Conservation (phyloP, 1,284 basidiomycete genomes). For the Trichosporon sp. region DNA sequence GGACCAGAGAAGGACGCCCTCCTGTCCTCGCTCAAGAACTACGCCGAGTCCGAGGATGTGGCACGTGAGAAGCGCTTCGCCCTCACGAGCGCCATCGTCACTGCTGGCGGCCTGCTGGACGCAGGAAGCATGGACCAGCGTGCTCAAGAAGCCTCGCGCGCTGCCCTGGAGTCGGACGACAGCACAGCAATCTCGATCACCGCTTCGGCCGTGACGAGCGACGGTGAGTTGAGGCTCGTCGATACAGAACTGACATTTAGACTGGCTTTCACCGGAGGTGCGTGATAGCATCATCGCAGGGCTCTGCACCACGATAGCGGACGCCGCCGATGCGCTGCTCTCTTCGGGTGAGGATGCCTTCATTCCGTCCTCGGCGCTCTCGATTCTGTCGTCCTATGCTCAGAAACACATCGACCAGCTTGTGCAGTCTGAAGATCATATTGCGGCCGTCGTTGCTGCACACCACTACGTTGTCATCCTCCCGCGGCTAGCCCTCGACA, state of each 20-base stretch:
- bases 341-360: background rate
- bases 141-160: constrained; percentile 29
- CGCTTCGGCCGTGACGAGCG: constrained; percentile 11
- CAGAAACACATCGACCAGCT: constrained; percentile 21
- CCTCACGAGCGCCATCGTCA: constrained; percentile 13
- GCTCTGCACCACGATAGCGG: constrained; percentile 51
- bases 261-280: constrained; percentile 26
- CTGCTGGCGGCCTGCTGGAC: constrained; percentile 12
- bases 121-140: constrained; percentile 26
- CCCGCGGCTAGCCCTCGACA: constrained; percentile 20
- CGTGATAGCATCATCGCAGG: constrained; percentile 32
- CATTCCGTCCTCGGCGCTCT: constrained; percentile 16
- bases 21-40: constrained; percentile 10
- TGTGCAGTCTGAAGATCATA: constrained; percentile 27
- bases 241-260: background rate
- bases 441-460: constrained; percentile 29
- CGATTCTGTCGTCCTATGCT: constrained; percentile 36
- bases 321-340: constrained; percentile 47
- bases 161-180: constrained; percentile 22
- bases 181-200: constrained; percentile 18
- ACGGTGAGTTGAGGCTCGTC: background rate
- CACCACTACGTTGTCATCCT: constrained; percentile 37
- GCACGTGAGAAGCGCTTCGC: constrained; percentile 22
- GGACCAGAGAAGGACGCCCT: constrained; percentile 8
- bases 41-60: constrained; percentile 13